Evolutionary conservation across 306 rosid species (phyloP).

Genomic region (Myrica gale): DNA sequence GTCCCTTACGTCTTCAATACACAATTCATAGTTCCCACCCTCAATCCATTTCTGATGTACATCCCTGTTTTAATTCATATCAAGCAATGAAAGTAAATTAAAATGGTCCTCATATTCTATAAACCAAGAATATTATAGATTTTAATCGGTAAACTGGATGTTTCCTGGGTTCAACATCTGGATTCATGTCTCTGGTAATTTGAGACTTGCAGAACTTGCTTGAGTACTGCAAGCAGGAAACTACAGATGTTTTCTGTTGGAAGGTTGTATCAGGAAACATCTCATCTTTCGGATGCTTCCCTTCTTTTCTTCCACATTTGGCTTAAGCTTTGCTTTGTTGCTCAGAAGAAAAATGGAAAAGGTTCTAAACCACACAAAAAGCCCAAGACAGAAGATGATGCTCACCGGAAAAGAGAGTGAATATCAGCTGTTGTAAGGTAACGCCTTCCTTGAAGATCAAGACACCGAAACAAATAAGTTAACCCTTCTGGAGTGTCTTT

Average conservation of each 20-base stretch:
- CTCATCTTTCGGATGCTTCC: slow-evolving; percentile 71
- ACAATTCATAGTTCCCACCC: slow-evolving; percentile 96
- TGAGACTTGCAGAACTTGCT: slow-evolving; percentile 75
- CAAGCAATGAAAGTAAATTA: background rate
- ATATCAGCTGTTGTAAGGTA: slow-evolving; percentile 89
- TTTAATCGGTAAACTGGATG: background rate
- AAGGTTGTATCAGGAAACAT: slow-evolving; percentile 85
- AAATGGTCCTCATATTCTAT: slow-evolving; percentile 4
- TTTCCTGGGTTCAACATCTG: background rate
- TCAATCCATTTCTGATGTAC: slow-evolving; percentile 99
- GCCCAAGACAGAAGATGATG: background rate
- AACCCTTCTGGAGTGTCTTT: slow-evolving; percentile 97
- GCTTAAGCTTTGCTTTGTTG: slow-evolving; percentile 12
- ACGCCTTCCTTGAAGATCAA: slow-evolving; percentile 96
- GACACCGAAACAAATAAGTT: slow-evolving; percentile 93
- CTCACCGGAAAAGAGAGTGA: slow-evolving; percentile 94
- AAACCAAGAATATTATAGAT: slow-evolving; percentile 1
- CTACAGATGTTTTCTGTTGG: slow-evolving; percentile 60
- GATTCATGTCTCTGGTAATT: slow-evolving; percentile 50
- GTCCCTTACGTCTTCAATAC: slow-evolving; percentile 96
- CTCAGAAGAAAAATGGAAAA: slow-evolving; percentile 4
- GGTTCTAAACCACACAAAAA: background rate
- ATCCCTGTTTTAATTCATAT: slow-evolving; percentile 59
- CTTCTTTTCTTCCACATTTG: slow-evolving; percentile 77
- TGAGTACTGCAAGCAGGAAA: slow-evolving; percentile 75